phyloP scores from a whole-genome alignment of 2,329 filamentous ascomycete genomes.

The Aspergillus costaricaensis region DNA sequence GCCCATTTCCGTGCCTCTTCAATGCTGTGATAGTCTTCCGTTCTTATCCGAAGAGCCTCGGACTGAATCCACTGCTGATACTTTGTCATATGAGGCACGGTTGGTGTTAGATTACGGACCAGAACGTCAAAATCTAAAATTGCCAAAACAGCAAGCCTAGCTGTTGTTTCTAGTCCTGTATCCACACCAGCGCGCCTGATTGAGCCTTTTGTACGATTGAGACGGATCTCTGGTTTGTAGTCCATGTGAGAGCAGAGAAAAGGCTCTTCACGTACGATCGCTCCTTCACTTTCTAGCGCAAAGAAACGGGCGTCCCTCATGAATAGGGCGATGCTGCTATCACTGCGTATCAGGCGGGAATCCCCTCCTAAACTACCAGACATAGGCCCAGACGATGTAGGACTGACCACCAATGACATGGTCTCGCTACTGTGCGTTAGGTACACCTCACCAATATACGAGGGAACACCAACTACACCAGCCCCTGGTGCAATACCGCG shows the following conservation, averaged over 20 bases:
- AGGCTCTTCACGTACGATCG: neutral
- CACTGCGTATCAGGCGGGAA: neutral
- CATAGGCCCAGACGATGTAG: neutral
- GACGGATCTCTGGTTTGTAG: neutral
- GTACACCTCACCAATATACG: constrained; percentile 9
- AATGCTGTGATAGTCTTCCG: neutral
- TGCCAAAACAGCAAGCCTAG: neutral
- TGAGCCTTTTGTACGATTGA: neutral
- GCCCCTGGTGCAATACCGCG: constrained; percentile 8
- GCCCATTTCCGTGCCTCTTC: neutral
- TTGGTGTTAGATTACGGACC: neutral
- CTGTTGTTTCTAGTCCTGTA: neutral
- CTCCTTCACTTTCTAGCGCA: neutral
- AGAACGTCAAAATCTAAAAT: neutral
- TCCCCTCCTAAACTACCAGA: neutral
- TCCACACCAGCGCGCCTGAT: neutral
- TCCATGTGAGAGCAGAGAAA: constrained; percentile 1
- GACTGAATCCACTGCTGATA: constrained; percentile 1
- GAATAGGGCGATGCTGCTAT: neutral
- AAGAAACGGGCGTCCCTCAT: neutral
- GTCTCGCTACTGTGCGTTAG: neutral
- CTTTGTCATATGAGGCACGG: neutral
- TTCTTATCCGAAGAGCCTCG: neutral
- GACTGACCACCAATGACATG: neutral
- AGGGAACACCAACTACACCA: neutral